phyloP scores from a whole-genome alignment of 2,329 filamentous ascomycete species.

The Botryotinia globosa region DNA sequence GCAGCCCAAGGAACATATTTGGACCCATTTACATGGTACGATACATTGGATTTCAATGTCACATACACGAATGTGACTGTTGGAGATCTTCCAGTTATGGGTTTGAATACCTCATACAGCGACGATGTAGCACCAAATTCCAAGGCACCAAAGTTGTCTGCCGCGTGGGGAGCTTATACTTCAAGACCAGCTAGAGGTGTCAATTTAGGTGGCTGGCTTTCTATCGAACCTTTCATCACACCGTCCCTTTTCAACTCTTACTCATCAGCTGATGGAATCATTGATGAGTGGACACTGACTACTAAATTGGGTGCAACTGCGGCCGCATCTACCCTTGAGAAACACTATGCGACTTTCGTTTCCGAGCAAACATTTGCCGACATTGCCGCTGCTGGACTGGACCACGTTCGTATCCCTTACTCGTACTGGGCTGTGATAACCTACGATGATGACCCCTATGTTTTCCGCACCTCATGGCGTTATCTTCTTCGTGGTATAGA shows the following conservation, averaged over 20 bases:
- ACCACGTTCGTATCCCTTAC: slow-evolving; percentile 94
- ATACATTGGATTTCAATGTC: slow-evolving; percentile 87
- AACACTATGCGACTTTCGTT: slow-evolving; percentile 88
- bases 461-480: slow-evolving; percentile 83
- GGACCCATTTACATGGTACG: slow-evolving; percentile 89
- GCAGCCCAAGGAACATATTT: slow-evolving; percentile 72
- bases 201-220: slow-evolving; percentile 91
- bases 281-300: slow-evolving; percentile 86
- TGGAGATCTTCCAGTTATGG: slow-evolving; percentile 87
- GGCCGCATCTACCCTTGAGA: slow-evolving; percentile 68
- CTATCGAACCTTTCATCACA: slow-evolving; percentile 91
- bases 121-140: slow-evolving; percentile 76
- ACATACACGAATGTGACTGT: slow-evolving; percentile 86
- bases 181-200: slow-evolving; percentile 81
- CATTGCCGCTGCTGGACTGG: slow-evolving; percentile 82
- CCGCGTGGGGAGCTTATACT: slow-evolving; percentile 74
- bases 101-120: slow-evolving; percentile 80
- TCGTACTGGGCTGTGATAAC: slow-evolving; percentile 91
- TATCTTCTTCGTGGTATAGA: slow-evolving; percentile 92
- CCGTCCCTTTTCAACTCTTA: slow-evolving; percentile 79
- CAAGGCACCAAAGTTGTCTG: slow-evolving; percentile 73
- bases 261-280: slow-evolving; percentile 53
- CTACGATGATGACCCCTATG: slow-evolving; percentile 83
- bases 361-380: slow-evolving; percentile 79
- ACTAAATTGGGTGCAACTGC: slow-evolving; percentile 64